These are phyloP conservation scores for Camellia japonica DNA, from an alignment of 148 eudicot species.

Conservation along the genomic window DNA sequence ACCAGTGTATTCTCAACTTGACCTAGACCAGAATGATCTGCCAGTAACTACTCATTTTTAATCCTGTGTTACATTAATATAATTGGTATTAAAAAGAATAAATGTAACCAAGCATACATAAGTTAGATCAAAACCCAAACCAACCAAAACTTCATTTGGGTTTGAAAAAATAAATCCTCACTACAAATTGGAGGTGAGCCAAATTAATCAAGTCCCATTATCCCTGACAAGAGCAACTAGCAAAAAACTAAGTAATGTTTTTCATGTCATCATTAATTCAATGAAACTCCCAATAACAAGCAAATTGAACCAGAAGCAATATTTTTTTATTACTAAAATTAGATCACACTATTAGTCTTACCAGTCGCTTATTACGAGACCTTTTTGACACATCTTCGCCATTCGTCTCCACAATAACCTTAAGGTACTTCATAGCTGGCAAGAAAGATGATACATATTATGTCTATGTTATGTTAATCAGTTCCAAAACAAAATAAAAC, in stretches of 20 bases:
- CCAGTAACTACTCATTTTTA: background rate
- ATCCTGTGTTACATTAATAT: background rate
- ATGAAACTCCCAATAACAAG: background rate
- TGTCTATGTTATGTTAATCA: background rate
- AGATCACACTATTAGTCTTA: slow-evolving; percentile 11
- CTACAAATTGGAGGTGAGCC: background rate
- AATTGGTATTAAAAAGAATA: background rate
- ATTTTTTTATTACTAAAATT: background rate
- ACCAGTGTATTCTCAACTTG: background rate
- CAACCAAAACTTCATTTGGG: background rate
- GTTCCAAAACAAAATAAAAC: background rate
- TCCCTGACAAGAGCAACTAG: background rate
- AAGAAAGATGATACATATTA: slow-evolving; percentile 13
- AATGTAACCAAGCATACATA: background rate
- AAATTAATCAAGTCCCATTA: background rate
- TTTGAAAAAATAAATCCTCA: background rate
- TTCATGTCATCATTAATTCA: background rate
- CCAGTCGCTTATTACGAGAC: slow-evolving; percentile 37
- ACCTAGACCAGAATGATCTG: background rate
- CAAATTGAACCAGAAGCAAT: background rate
- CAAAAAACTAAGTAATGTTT: background rate
- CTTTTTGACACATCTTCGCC: slow-evolving; percentile 31
- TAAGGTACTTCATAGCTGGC: slow-evolving; percentile 36
- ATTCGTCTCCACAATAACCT: slow-evolving; percentile 27
- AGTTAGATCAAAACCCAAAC: background rate